Base-by-base conservation (phyloP, 1,284 basidiomycete genomes). In the Spongiforma sp. region DNA sequence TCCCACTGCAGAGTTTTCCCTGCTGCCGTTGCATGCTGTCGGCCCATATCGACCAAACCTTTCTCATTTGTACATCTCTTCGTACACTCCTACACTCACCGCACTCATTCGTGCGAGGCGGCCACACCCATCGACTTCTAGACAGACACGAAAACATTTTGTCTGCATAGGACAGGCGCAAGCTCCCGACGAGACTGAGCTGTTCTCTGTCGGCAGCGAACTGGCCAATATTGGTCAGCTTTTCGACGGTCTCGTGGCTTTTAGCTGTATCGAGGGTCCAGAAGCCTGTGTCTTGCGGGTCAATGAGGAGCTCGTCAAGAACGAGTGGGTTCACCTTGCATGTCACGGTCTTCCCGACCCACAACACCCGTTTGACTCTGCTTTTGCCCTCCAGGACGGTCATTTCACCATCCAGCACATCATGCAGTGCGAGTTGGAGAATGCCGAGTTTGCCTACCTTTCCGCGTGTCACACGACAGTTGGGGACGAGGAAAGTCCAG, bases 311-410 rank as follows among this genome's bases (percentile, higher is more conserved):
- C 32, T 71, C 28, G 60, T 64, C 24, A 56, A 64, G 1, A 17
- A 41, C 39, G 39, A 41, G n/a, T 41, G 39, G 39, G 39, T 41
- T 21, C 39, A 41, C 39, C 19, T 71, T 66, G 66, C 68, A 10
- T 71, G 65, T 36, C 67, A 70, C 52, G 71, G 61, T 26, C 58
- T 33, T 5, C 54, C 56, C 14, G 53, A 62, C 28, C 55, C 24
- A 8, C 17, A 62, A 8, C 54, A 62, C 3, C 73, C 73, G 1
- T 70, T 76, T 50, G 60, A 69, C 1, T 68, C 70, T 7, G 66
- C 64, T 1, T 72, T 76, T 34, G 59, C 59, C 9, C 70, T 75
- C 28, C 69, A 70, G 24, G 67, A 41, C n/a, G n/a, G n/a, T n/a
- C n/a, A n/a, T n/a, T n/a, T n/a, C n/a, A n/a, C n/a, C n/a, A n/a